These are phyloP conservation scores for Moesziomyces globuligerus DNA, from an alignment of 1,284 basidiomycete species.

Conservation along the genomic window DNA sequence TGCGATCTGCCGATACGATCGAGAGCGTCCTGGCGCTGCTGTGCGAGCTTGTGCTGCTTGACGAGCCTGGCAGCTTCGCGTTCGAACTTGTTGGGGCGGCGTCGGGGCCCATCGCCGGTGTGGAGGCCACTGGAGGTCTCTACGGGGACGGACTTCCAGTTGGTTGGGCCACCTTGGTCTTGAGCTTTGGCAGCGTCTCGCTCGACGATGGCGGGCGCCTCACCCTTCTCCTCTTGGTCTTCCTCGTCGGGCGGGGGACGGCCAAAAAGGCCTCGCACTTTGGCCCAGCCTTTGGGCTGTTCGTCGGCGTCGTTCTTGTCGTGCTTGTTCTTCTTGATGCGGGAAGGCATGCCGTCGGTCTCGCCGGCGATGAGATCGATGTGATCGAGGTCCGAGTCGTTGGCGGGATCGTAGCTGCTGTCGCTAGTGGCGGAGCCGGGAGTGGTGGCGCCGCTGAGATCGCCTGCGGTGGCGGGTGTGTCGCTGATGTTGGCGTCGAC, in stretches of 20 bases:
- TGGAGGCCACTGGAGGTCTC: constrained; percentile 62
- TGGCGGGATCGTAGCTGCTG: constrained; percentile 62
- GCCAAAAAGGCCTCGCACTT: constrained; percentile 56
- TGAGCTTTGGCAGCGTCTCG: constrained; percentile 19
- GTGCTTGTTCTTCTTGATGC: constrained; percentile 36
- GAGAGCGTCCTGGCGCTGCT: constrained; percentile 45
- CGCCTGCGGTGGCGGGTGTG: constrained; percentile 16
- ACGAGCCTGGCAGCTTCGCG: constrained; percentile 61
- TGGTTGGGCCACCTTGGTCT: constrained; percentile 60
- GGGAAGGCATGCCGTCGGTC: constrained; percentile 63
- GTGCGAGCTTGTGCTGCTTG: constrained; percentile 53
- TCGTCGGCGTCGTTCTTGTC: constrained; percentile 14
- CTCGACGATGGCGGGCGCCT: constrained; percentile 14
- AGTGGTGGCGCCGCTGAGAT: constrained; percentile 48
- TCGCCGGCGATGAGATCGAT: constrained; percentile 64
- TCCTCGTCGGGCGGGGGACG: constrained; percentile 32
- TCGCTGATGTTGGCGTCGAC: constrained; percentile 5
- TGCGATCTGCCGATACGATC: constrained; percentile 52
- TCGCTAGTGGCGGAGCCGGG: constrained; percentile 52
- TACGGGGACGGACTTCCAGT: constrained; percentile 64
- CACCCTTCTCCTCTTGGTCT: constrained; percentile 45
- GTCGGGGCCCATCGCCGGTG: constrained; percentile 50
- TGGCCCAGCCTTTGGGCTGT: constrained; percentile 58
- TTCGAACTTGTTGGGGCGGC: constrained; percentile 58
- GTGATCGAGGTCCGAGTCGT: constrained; percentile 62